Evolutionary conservation across 768 basidiomycete genomes (phyloP), one percentile per base, ranked within the genome.

Genomic region (Scleroderma bovista): DNA sequence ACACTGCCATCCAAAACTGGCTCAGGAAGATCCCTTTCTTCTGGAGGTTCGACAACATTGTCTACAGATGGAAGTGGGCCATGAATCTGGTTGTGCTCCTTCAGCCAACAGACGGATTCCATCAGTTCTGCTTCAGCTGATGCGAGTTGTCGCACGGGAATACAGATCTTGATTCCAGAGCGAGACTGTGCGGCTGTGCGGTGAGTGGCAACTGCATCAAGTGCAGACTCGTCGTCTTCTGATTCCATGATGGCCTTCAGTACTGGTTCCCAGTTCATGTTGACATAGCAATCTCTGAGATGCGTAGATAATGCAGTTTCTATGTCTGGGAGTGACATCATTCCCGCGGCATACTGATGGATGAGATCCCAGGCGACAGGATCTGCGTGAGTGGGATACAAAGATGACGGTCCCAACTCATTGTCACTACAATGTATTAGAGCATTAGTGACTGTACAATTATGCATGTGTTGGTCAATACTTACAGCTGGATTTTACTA

Each of bases 401-500:
- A n/a, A 9, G 32, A 36, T 9, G 20, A 41, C 13, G 12, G 34
- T 23, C 2, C 15, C 9, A 7, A 41, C n/a, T n/a, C n/a, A 11
- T 24, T 24, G 20, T 41, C 40, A 41, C 40, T 41, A 20, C 23
- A 15, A 41, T 15, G 24, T 42, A 20, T 39, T 4, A 19, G 38
- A 22, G n/a, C n/a, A n/a, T n/a, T 8, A 20, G 11, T 19, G 17
- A n/a, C 37, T 19, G 20, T 9, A 39, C 20, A 6, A 40, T 23
- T 17, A n/a, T n/a, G 40, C 38, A 15, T 10, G 39, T 15, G 41
- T 42, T 22, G n/a, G 17, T 5, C 7, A 37, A 17, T 26, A 22
- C 51, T 36, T 38, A 48, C 22, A 23, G 43, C 23, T 46, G 45
- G 26, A 69, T 71, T 19, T 50, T 46, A 11, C 68, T 64, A 44